A percentile compares a stretch with the other conserved stretches of the same genome.
Evolutionary conservation across 352 stramenopile species (phyloP).

Genomic region (Plasmopara viticola): DNA sequence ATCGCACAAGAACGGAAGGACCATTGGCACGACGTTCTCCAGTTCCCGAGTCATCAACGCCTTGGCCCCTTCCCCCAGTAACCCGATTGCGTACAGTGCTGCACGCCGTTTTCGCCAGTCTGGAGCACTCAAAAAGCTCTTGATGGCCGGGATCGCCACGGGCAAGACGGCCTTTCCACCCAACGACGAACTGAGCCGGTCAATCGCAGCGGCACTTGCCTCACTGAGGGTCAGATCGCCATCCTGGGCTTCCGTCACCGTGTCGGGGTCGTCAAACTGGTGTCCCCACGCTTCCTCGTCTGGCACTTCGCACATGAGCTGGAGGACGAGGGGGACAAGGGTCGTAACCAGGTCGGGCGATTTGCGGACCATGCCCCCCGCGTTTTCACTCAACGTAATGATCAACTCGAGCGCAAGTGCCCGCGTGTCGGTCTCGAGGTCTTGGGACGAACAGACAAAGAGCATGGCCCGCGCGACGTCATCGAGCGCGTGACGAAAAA

Average conservation of each 20-base stretch:
- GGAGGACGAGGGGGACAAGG: conserved; percentile 66
- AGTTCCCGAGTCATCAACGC: conserved; percentile 72
- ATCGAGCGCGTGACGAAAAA: conserved; percentile 69
- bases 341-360: conserved; percentile 50
- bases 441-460: conserved; percentile 58
- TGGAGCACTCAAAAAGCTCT: conserved; percentile 47
- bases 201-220: conserved; percentile 64
- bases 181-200: conserved; percentile 65
- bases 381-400: conserved; percentile 73
- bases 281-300: conserved; percentile 63
- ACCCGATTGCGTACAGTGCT: conserved; percentile 67
- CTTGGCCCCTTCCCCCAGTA: conserved; percentile 76
- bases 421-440: conserved; percentile 64
- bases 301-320: conserved; percentile 77
- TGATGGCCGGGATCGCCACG: conserved; percentile 71
- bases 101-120: conserved; percentile 75
- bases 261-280: conserved; percentile 80
- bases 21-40: conserved; percentile 64
- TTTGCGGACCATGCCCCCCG: conserved; percentile 79
- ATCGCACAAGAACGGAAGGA: conserved; percentile 64
- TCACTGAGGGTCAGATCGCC: conserved; percentile 65
- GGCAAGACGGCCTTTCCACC: conserved; percentile 70
- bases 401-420: conserved; percentile 80
- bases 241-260: conserved; percentile 56
- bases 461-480: conserved; percentile 74